A percentile compares a stretch with the other conserved stretches of the same genome.
phyloP scores from a whole-genome alignment of 2,329 filamentous ascomycete species.

The Aspergillus eucalypticola region DNA sequence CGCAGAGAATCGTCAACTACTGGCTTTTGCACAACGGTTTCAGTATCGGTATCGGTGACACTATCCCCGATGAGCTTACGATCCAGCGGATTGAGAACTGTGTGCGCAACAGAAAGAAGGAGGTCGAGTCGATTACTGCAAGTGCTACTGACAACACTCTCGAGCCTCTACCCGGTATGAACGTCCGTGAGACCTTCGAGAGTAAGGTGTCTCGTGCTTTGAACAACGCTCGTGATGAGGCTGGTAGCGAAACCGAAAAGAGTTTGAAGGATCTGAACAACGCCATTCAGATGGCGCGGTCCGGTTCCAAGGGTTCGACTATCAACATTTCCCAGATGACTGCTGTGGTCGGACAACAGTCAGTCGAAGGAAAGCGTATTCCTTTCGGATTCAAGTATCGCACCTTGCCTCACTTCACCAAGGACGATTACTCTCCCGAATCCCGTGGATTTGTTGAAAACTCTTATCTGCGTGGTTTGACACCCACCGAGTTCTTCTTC shows the following conservation, averaged over 20 bases:
- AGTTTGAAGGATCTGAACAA: constrained; percentile 96
- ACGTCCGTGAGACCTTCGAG: constrained; percentile 96
- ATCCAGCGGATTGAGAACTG: constrained; percentile 81
- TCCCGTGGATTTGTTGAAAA: constrained; percentile 98
- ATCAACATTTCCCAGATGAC: constrained; percentile 99
- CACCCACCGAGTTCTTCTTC: constrained; percentile 97
- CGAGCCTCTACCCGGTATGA: constrained; percentile 96
- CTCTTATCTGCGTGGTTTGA: constrained; percentile 93
- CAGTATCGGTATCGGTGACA: constrained; percentile 98
- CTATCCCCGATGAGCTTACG: constrained; percentile 83
- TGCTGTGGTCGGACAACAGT: constrained; percentile 94
- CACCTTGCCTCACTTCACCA: constrained; percentile 95
- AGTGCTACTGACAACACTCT: constrained; percentile 82
- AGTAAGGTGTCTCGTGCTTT: constrained; percentile 92
- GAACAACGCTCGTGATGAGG: constrained; percentile 94
- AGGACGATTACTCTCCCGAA: constrained; percentile 97
- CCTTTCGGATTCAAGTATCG: constrained; percentile 99
- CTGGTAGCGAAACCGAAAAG: constrained; percentile 87
- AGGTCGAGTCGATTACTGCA: constrained; percentile 73
- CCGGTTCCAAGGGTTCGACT: constrained; percentile 95
- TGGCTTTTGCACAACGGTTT: constrained; percentile 96
- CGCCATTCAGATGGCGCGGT: constrained; percentile 91
- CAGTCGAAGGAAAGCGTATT: constrained; percentile 97
- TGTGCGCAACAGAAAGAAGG: constrained; percentile 76
- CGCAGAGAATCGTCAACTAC: constrained; percentile 92